Conservation (phyloP, 306 rosid species). For the Malus asiatica region DNA sequence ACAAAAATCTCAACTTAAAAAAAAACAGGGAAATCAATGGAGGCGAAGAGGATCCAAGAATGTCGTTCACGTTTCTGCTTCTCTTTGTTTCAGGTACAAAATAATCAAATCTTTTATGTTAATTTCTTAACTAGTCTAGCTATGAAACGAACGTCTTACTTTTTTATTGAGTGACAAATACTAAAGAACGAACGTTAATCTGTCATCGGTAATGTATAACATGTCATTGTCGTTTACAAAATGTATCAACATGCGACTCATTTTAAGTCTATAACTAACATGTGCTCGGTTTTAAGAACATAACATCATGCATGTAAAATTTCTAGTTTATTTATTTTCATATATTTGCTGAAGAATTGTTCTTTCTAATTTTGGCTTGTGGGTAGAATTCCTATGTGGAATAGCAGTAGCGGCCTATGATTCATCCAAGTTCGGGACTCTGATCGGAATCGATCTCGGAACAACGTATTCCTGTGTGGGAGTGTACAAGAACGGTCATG, state of each 20-base stretch:
- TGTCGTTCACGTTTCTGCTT: slow-evolving; percentile 20
- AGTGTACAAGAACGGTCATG: slow-evolving; percentile 43
- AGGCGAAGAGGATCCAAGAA: slow-evolving; percentile 13
- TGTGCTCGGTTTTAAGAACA: no score
- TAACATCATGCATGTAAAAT: no score
- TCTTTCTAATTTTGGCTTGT: background rate
- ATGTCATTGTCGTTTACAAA: no score
- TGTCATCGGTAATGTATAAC: no score
- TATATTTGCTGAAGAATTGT: background rate
- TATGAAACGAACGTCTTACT: no score
- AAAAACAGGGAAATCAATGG: background rate
- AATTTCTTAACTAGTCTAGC: background rate
- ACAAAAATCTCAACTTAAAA: no score
- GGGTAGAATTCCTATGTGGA: slow-evolving; percentile 25
- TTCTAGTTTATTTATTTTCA: no score
- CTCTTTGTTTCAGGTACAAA: slow-evolving; percentile 3
- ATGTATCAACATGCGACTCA: no score
- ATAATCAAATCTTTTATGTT: background rate
- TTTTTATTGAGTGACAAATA: no score
- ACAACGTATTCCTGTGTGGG: slow-evolving; percentile 51
- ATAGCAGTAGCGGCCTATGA: slow-evolving; percentile 14
- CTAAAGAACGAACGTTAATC: no score
- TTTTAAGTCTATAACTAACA: no score
- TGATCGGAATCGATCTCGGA: slow-evolving; percentile 54
- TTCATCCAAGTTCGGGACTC: slow-evolving; percentile 27